Conservation (phyloP, 1,139 yeast genomes). For the Eremothecium cymbalariae region DNA sequence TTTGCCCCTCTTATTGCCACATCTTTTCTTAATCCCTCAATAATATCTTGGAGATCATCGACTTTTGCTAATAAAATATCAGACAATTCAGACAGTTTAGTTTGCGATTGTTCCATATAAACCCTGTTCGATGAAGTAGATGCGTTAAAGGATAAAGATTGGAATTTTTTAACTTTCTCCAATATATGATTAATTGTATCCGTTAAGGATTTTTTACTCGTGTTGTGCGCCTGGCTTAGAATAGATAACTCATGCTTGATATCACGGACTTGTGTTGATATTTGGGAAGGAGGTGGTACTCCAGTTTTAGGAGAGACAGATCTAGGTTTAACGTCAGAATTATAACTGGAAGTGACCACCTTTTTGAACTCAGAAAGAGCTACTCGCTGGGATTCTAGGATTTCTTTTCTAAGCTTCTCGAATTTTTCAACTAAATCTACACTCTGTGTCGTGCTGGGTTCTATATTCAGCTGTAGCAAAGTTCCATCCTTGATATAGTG, state of each 20-base stretch:
- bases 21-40: conserved; percentile 84
- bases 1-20: conserved; percentile 89
- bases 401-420: not conserved
- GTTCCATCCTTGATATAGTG: conserved; percentile 54
- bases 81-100: conserved; percentile 66
- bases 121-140: conserved; percentile 43
- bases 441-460: not conserved
- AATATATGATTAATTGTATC: conserved; percentile 40
- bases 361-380: conserved; percentile 4
- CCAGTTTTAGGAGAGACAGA: not conserved
- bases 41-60: conserved; percentile 85
- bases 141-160: conserved; percentile 29
- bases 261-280: conserved; percentile 30
- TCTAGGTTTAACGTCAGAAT: not conserved
- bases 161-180: conserved; percentile 44
- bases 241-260: conserved; percentile 54
- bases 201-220: conserved; percentile 40
- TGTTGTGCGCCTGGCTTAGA: conserved; percentile 50
- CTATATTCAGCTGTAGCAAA: conserved; percentile 33
- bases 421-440: not conserved
- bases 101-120: conserved; percentile 73
- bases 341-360: not conserved
- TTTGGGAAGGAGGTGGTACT: not conserved
- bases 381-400: conserved; percentile 1
- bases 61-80: conserved; percentile 68